phyloP scores from a whole-genome alignment of 257 asterid genomes.

The Ajuga chamaepitys region DNA sequence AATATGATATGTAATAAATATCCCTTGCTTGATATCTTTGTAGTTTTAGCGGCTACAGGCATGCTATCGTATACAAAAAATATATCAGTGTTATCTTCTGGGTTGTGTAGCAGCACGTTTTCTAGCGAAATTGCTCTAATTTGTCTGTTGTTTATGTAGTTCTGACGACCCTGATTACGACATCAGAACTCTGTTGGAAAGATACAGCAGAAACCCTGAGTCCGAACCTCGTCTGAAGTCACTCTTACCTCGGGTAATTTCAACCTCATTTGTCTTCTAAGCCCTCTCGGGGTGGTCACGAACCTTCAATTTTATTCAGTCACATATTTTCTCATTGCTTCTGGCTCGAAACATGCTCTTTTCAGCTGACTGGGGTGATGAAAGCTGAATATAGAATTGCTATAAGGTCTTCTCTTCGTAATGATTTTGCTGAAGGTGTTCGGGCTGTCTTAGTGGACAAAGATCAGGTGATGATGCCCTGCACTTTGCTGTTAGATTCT shows the following conservation, averaged over 20 bases:
- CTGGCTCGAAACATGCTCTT: constrained; percentile 17
- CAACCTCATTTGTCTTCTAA: constrained; percentile 30
- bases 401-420: constrained; percentile 62
- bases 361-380: constrained; percentile 85
- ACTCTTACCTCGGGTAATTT: constrained; percentile 78
- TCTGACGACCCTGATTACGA: constrained; percentile 78
- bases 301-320: neutral
- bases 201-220: constrained; percentile 61
- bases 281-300: neutral
- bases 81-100: neutral
- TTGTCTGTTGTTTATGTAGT: constrained; percentile 31
- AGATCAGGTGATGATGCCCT: constrained; percentile 62
- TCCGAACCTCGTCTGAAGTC: constrained; percentile 71
- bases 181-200: constrained; percentile 49
- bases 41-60: neutral
- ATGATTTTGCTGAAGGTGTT: constrained; percentile 88
- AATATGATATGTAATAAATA: neutral
- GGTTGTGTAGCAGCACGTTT: neutral
- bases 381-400: constrained; percentile 81
- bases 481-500: neutral
- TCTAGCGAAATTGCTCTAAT: neutral
- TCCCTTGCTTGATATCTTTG: neutral
- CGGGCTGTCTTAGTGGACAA: constrained; percentile 95
- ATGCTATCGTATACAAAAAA: too few species aligned
- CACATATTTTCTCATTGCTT: constrained; percentile 2